phyloP scores from a whole-genome alignment of 2,329 filamentous ascomycete species.

The Dendrostoma leiphaemia region DNA sequence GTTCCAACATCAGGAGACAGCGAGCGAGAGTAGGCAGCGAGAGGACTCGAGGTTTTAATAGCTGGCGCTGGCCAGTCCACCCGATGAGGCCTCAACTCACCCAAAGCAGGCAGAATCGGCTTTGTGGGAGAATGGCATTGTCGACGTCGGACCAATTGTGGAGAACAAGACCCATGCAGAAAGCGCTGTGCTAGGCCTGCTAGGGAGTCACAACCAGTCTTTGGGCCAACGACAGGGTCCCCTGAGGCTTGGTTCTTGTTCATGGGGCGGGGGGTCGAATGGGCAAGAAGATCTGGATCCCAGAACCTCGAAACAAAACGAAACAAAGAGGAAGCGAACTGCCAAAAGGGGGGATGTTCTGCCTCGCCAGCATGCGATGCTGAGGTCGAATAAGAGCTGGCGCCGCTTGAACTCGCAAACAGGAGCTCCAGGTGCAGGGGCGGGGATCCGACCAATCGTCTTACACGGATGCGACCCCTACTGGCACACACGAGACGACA shows the following conservation, averaged over 20 bases:
- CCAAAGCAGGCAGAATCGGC: neutral
- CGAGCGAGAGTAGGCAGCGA: neutral
- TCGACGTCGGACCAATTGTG: conserved; percentile 2
- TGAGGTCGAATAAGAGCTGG: neutral
- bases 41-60: conserved; percentile 7
- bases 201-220: conserved; percentile 4
- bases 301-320: neutral
- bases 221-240: neutral
- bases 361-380: neutral
- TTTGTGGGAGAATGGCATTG: neutral
- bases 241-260: neutral
- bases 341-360: neutral
- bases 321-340: conserved; percentile 1
- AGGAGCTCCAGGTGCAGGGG: neutral
- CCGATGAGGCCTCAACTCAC: conserved; percentile 2
- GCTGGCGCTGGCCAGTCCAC: neutral
- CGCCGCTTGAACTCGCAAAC: neutral
- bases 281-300: neutral
- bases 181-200: neutral
- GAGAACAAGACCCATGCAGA: neutral
- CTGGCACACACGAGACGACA: neutral
- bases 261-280: neutral
- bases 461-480: conserved; percentile 4
- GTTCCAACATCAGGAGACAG: neutral
- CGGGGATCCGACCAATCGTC: conserved; percentile 1